A percentile compares a stretch with the other conserved stretches of the same genome.
These are phyloP conservation scores for Neonectria coccinea DNA, from an alignment of 2,329 filamentous ascomycete genomes.

Conservation along the genomic window DNA sequence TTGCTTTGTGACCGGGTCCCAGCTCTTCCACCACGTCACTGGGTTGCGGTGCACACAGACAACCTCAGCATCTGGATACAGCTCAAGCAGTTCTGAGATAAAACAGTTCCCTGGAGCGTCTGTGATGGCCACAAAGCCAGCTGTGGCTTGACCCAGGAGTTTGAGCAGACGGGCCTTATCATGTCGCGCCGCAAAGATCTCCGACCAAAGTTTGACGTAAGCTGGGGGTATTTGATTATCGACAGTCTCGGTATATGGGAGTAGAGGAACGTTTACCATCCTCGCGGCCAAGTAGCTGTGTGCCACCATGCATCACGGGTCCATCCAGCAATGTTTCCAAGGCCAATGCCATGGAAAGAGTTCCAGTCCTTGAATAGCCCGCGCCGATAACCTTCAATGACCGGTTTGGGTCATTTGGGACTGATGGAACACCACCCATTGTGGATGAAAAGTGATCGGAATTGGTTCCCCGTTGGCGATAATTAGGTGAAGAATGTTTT, in stretches of 20 bases:
- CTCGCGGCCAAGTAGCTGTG: not conserved
- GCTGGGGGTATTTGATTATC: not conserved
- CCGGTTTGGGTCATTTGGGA: not conserved
- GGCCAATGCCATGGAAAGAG: not conserved
- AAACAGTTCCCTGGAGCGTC: not conserved
- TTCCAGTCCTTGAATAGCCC: not conserved
- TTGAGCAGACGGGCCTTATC: not conserved
- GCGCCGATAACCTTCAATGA: not conserved
- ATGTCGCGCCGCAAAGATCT: not conserved
- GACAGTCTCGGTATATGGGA: not conserved
- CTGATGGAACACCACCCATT: not conserved
- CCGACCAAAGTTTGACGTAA: not conserved
- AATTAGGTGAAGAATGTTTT: not conserved
- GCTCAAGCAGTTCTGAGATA: not conserved
- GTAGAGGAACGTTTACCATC: not conserved
- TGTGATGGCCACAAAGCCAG: not conserved
- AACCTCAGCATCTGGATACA: not conserved
- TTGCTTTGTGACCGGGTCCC: not conserved
- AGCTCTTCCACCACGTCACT: not conserved
- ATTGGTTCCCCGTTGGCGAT: not conserved
- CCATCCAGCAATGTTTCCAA: not conserved
- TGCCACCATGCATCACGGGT: not conserved
- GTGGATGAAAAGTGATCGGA: not conserved
- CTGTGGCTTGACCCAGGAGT: not conserved
- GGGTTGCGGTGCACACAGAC: not conserved